Percentiles rank a stretch among this genome's conserved stretches.
Conservation (phyloP, 208 protist species). For the Acanthamoeba castellanii region DNA sequence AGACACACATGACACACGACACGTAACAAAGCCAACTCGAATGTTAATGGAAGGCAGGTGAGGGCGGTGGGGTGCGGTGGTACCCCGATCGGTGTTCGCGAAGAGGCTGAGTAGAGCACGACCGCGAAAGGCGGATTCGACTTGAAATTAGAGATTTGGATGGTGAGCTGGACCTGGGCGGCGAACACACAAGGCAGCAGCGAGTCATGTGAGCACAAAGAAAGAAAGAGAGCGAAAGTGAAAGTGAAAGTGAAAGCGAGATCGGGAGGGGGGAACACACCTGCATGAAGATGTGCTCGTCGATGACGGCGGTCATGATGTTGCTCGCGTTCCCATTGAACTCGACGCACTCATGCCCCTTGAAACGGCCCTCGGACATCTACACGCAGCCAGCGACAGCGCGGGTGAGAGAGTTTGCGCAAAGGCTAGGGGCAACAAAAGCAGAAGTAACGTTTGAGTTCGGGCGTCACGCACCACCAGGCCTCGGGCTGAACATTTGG, state of each 20-base stretch:
- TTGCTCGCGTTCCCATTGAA: conserved; percentile 1
- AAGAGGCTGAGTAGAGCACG: neutral
- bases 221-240: too few species aligned
- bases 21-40: neutral
- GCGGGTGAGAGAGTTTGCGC: neutral
- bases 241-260: too few species aligned
- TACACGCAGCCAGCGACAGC: neutral
- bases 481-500: neutral
- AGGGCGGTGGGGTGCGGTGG: neutral
- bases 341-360: neutral
- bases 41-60: neutral
- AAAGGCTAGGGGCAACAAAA: neutral
- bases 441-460: neutral
- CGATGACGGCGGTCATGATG: neutral
- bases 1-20: neutral
- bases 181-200: too few species aligned
- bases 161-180: neutral
- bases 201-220: too few species aligned
- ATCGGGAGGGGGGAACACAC: neutral
- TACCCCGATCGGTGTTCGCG: neutral
- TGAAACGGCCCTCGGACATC: neutral
- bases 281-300: neutral
- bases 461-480: neutral
- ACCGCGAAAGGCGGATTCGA: neutral
- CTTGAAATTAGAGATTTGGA: neutral